Base-by-base conservation (phyloP, 2,329 filamentous ascomycete genomes). In the Raffaelea deltoideospora region DNA sequence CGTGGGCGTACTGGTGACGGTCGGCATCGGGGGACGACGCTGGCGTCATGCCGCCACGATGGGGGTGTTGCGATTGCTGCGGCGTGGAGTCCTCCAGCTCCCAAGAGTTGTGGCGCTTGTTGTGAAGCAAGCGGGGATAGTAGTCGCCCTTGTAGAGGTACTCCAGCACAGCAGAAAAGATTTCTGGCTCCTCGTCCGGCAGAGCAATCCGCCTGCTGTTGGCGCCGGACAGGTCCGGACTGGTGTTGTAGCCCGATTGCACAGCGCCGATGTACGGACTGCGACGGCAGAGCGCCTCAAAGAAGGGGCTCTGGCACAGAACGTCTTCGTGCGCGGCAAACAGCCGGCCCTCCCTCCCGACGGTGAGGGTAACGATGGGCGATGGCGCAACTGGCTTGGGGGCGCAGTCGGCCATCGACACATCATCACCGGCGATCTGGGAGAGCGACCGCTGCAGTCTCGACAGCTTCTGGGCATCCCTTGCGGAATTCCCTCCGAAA, bases 81-180 rank as follows among this genome's bases (percentile, higher is more conserved):
- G 52, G 56, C 48, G 50, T 49, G 63, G 64, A 53, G 57, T 82
- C 79, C 71, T 94, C 85, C 63, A 94, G 82, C 57, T 84, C 76
- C 82, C 83, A 94, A 64, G 79, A 80, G 66, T 83, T 79, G 55
- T 76, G 79, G 58, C 78, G 77, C 69, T 82, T 85, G 72, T 83
- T 82, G 59, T 85, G 83, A 49, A 93, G 55, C 63, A 95, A 69
- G 58, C 85, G 82, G 39, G 87, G 87, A 59, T 82, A 90, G 64
- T 93, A 94, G 69, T 93, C 86, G 48, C 83, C 85, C 67, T 92
- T 93, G 78, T 95, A 95, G 48, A 95, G 76, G 59, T 87, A 95
- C 66, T 95, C 87, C 64, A 95, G 84, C 52, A 95, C 69, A 53
- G 81, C 87, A 56, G 85, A 92, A 61, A 95, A 83, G 58, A 92